Evolutionary conservation across 768 basidiomycete species (phyloP), one percentile per base, ranked within the genome.

Genomic region (Xerocomellus intermedius): DNA sequence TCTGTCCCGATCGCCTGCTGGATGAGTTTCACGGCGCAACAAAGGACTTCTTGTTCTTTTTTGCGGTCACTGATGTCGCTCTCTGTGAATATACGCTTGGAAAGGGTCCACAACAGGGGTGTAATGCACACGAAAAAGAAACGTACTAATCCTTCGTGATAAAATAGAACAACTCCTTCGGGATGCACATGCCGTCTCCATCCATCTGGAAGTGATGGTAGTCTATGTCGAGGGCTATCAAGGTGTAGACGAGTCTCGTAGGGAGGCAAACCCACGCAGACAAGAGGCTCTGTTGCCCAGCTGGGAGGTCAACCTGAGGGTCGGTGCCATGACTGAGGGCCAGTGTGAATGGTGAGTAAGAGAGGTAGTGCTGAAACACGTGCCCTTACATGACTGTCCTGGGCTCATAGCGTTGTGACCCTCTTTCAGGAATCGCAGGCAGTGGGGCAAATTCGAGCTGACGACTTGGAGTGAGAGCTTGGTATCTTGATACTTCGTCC

Each of bases 71-170:
- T 24, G 28, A 62, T 39, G 2, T 62, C 33, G 24, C 32, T 41
- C 32, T 62, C 61, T 26, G 61, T 64, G 28, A 55, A 60, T 32
- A 62, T 46, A 21, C 52, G 52, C 62, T 64, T 41, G 32, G 17
- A 47, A 36, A 48, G 1, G 2, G 52, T 51, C 7, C 3, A 42
- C 5, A 14, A 28, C 8, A 6, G 2, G 3, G n/a, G 8, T 41
- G 13, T 21, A 12, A 30, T 28, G 30, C 3, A 28, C n/a, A 8
- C 0, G 22, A 32, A 28, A 32, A 26, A 13, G 33, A 51, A 37
- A 44, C 60, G 8, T 13, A 61, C 59, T 1, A 61, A 19, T 58
- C 14, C 42, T 38, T 51, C 42, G 16, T 61, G 60, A 30, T 61
- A 62, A 37, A 57, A 60, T 8, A 61, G 6, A 28, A 32, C 28